Percentiles rank a stretch among this genome's conserved stretches.
Conservation (phyloP, 331 rosid genomes). For the Stylosanthes scabra region DNA sequence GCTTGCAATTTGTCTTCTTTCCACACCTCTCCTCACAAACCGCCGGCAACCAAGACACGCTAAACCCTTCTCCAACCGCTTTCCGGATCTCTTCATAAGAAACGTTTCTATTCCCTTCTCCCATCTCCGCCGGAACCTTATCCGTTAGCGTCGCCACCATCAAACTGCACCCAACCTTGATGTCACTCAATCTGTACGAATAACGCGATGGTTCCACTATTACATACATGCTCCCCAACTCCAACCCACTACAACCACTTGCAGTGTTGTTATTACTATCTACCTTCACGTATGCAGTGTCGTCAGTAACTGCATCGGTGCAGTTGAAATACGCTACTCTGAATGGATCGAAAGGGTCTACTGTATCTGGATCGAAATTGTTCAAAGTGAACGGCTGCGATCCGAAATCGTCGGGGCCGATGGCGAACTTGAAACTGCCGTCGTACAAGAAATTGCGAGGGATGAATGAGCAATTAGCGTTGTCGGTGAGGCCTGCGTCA, state of each 20-base stretch:
- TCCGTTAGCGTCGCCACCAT: constrained; percentile 13
- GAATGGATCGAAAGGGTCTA: neutral
- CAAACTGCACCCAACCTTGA: constrained; percentile 34
- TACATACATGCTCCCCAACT: constrained; percentile 10
- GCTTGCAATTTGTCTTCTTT: neutral
- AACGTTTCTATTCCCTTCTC: neutral
- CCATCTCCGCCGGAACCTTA: neutral
- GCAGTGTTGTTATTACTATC: neutral
- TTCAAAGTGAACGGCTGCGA: constrained; percentile 23
- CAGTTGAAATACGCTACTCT: constrained; percentile 33
- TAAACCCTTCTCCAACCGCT: constrained; percentile 31
- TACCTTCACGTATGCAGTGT: constrained; percentile 25
- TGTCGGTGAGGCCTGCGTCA: constrained; percentile 28
- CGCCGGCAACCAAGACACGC: constrained; percentile 34
- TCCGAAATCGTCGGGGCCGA: neutral
- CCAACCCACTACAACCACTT: neutral
- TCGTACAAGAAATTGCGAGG: constrained; percentile 30
- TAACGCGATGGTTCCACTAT: neutral
- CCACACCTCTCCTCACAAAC: constrained; percentile 22
- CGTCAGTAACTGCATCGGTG: neutral
- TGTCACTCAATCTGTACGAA: neutral
- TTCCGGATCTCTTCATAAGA: constrained; percentile 13
- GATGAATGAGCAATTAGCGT: constrained; percentile 25
- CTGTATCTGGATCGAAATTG: neutral
- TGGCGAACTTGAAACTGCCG: neutral